Percentiles rank a stretch among this genome's conserved stretches.
phyloP scores from a whole-genome alignment of 1,284 basidiomycete species.

The Puccinia polysora region DNA sequence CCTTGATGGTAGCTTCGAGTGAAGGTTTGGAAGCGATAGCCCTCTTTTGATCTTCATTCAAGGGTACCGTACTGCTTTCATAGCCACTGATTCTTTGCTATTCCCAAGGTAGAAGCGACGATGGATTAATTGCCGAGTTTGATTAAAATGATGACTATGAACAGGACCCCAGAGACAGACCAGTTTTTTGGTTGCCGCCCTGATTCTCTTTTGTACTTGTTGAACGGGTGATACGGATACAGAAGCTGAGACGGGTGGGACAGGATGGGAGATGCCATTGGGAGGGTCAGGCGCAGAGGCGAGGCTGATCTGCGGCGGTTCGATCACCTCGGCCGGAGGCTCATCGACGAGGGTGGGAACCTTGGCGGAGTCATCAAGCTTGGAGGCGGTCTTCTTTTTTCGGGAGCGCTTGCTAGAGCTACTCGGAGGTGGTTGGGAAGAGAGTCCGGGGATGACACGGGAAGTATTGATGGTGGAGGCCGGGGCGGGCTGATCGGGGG shows the following conservation, averaged over 20 bases:
- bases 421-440: slow-evolving; percentile 9
- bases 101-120: not conserved
- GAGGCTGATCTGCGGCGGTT: not conserved
- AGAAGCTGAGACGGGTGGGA: slow-evolving; percentile 31
- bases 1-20: slow-evolving; percentile 50
- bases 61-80: slow-evolving; percentile 46
- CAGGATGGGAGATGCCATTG: slow-evolving; percentile 23
- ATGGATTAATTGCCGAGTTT: not conserved
- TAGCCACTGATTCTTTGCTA: slow-evolving; percentile 51
- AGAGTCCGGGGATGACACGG: slow-evolving; percentile 37
- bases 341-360: not conserved
- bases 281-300: slow-evolving; percentile 9
- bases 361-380: not conserved
- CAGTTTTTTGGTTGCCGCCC: slow-evolving; percentile 51
- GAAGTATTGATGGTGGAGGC: slow-evolving; percentile 10
- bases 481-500: slow-evolving; percentile 11
- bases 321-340: not conserved
- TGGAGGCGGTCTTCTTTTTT: slow-evolving; percentile 29
- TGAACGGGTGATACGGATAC: slow-evolving; percentile 32
- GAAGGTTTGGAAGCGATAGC: slow-evolving; percentile 50
- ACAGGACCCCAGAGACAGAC: slow-evolving; percentile 40
- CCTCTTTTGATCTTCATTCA: slow-evolving; percentile 51
- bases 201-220: slow-evolving; percentile 48
- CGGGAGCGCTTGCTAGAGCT: slow-evolving; percentile 23
- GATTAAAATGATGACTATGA: not conserved